Percentiles rank a stretch among this genome's conserved stretches.
These are phyloP conservation scores for Backusella psychrophila DNA, from an alignment of 192 early-diverging fungal species.

Conservation along the genomic window DNA sequence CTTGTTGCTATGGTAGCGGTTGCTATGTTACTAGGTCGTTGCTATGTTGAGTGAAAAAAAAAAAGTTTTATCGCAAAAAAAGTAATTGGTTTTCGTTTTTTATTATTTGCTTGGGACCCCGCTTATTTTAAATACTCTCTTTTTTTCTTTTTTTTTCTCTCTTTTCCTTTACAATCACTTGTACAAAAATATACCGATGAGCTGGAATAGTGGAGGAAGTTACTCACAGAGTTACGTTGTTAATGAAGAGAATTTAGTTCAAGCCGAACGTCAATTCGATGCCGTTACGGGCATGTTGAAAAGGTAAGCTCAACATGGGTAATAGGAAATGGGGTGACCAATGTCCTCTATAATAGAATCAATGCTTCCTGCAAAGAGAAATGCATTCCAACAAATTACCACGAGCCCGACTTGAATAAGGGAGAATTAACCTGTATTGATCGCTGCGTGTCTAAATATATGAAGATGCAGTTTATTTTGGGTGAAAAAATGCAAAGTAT, in stretches of 20 bases:
- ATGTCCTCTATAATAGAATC: slow-evolving; percentile 43
- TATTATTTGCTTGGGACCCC: neutral
- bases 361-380: slow-evolving; percentile 80
- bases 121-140: neutral
- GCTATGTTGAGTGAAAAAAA: neutral
- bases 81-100: neutral
- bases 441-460: slow-evolving; percentile 86
- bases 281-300: slow-evolving; percentile 28
- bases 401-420: slow-evolving; percentile 82
- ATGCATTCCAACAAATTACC: slow-evolving; percentile 80
- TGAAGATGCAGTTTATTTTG: slow-evolving; percentile 74
- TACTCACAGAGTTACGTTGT: slow-evolving; percentile 30
- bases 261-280: slow-evolving; percentile 33
- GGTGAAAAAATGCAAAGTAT: slow-evolving; percentile 71
- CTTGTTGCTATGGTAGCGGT: neutral
- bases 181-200: slow-evolving; percentile 2
- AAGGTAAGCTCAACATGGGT: slow-evolving; percentile 14
- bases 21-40: neutral
- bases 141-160: neutral
- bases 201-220: slow-evolving; percentile 16
- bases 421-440: slow-evolving; percentile 90
- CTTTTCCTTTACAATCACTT: neutral
- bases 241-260: slow-evolving; percentile 27
- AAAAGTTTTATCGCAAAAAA: neutral
- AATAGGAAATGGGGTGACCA: too few relatives aligned